Base-by-base conservation (phyloP, 2,329 filamentous ascomycete species). In the Penicillium sp. region DNA sequence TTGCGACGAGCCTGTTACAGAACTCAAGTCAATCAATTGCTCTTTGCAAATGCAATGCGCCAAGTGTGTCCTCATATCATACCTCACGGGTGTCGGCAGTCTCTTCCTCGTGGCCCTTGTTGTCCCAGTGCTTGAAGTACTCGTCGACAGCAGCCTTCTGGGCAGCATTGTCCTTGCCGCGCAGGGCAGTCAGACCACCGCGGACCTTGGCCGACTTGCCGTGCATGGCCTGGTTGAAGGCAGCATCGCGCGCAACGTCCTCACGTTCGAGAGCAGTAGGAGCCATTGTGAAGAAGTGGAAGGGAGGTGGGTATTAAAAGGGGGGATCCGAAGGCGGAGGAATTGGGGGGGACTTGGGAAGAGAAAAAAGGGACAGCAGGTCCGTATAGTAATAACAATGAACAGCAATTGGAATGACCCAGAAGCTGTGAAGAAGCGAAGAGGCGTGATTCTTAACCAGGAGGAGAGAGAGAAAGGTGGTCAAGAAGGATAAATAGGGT, bases 91-190 rank as follows among this genome's bases (percentile, higher is more conserved):
- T 88, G 71, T 89, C 91, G 56, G 88, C 86, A 1, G 94, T 98
- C 84, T 99, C 95, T 43, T 88, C 85, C 63, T 84, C 87, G 49
- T 82, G 90, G 48, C 81, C 79, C 80, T 96, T 92, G 82, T 94
- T 90, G 78, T 96, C 92, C 90, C 91, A 96, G 76, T 96, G 92
- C 84, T 96, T 96, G 83, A 96, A 96, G 81, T 96, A 96, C 76
- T 96, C 91, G 73, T 95, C 90, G 31, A 93, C 86, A 49, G 92
- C 92, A 54, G 89, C 88, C 75, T 92, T 86, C 74, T 96, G 90
- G 7, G 92, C 91, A 34, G 82, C 81, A 73, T 83, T 81, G 76
- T 95, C 89, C 82, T 99, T 99, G 75, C 84, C 83, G 72, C 96
- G 82, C 88, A 97, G 93, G 56, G 94, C 91, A 69, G 86, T 81